Percentiles rank a stretch among this genome's conserved stretches.
phyloP scores from a whole-genome alignment of 2,329 filamentous ascomycete genomes.

The Trichoderma sp. region DNA sequence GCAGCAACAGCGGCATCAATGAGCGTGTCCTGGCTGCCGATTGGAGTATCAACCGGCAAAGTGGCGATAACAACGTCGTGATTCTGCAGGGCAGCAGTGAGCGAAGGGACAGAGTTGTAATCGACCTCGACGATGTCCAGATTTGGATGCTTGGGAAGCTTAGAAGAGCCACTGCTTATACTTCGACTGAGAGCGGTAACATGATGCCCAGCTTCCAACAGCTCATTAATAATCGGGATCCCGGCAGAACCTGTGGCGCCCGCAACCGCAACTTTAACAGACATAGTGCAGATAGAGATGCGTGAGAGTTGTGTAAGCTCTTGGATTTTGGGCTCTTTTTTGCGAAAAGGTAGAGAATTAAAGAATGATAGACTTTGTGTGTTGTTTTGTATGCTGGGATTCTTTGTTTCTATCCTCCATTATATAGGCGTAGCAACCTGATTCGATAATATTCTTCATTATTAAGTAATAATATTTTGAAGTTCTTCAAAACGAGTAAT shows the following conservation, averaged over 20 bases:
- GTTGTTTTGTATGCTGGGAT: neutral
- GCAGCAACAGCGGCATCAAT: constrained; percentile 2
- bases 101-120: neutral
- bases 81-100: neutral
- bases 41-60: neutral
- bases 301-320: neutral
- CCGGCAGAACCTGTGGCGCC: neutral
- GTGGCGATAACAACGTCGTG: neutral
- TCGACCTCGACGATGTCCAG: neutral
- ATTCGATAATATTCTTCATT: neutral
- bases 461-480: neutral
- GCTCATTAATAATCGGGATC: neutral
- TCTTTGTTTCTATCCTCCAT: neutral
- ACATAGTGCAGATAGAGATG: neutral
- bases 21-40: neutral
- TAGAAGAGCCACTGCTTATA: neutral
- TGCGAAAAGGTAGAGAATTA: neutral
- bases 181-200: neutral
- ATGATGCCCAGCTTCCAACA: neutral
- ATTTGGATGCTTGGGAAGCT: neutral
- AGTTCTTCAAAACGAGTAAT: neutral
- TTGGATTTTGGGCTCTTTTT: neutral
- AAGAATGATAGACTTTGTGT: neutral
- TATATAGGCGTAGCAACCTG: neutral
- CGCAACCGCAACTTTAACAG: neutral